A percentile compares a stretch with the other conserved stretches of the same genome.
Conservation (phyloP, 2,329 filamentous ascomycete species). For the Penicillium decumbens region DNA sequence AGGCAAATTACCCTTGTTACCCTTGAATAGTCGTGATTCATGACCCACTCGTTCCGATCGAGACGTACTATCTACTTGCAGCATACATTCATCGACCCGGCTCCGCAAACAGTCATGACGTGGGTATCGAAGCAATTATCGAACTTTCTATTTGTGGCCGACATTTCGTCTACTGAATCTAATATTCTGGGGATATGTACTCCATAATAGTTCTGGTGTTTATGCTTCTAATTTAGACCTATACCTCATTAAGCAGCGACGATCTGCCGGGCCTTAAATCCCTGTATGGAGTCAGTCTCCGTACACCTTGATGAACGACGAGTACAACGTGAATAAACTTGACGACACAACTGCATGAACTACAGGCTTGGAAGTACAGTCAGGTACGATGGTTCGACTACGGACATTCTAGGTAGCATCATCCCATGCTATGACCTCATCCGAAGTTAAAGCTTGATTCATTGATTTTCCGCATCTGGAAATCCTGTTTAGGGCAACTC, state of each 20-base stretch:
- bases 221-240: not conserved
- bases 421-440: slow-evolving; percentile 1
- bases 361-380: not conserved
- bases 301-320: not conserved
- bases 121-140: not conserved
- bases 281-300: not conserved
- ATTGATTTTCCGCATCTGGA: not conserved
- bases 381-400: not conserved
- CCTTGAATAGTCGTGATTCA: slow-evolving; percentile 9
- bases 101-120: slow-evolving; percentile 14
- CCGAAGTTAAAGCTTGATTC: not conserved
- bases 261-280: slow-evolving; percentile 1
- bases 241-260: not conserved
- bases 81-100: not conserved
- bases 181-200: not conserved
- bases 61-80: not conserved
- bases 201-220: not conserved
- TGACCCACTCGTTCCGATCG: slow-evolving; percentile 4
- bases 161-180: not conserved
- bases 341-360: not conserved
- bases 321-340: not conserved
- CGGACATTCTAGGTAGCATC: not conserved
- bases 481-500: slow-evolving; percentile 2
- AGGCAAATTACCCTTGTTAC: not conserved
- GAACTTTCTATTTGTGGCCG: not conserved